phyloP scores from a whole-genome alignment of 2,329 filamentous ascomycete species.

The Delphinella strobiligena region DNA sequence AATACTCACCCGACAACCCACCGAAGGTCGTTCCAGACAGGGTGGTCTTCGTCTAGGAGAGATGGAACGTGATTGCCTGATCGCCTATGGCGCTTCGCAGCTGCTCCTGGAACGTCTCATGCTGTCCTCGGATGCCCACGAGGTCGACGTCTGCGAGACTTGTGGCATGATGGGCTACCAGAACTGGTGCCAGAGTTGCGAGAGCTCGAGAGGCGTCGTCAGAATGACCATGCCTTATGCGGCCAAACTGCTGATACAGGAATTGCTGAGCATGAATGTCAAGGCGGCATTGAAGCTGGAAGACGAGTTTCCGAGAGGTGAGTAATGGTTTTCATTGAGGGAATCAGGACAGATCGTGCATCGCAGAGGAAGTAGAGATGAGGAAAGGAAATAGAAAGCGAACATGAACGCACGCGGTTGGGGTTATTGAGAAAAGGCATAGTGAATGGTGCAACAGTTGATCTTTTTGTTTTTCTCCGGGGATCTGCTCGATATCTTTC shows the following conservation, averaged over 20 bases:
- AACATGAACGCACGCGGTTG: too few species aligned
- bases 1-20: slow-evolving; percentile 88
- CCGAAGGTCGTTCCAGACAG: slow-evolving; percentile 84
- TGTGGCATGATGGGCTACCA: slow-evolving; percentile 94
- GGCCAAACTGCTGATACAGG: slow-evolving; percentile 89
- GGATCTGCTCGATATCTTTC: too few species aligned
- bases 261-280: slow-evolving; percentile 98
- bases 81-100: slow-evolving; percentile 91
- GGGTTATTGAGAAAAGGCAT: too few species aligned
- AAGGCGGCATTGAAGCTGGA: slow-evolving; percentile 79
- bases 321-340: too few species aligned
- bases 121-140: slow-evolving; percentile 81
- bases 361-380: too few species aligned
- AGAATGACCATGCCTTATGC: slow-evolving; percentile 97
- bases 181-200: slow-evolving; percentile 88
- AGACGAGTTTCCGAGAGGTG: slow-evolving; percentile 67
- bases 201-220: slow-evolving; percentile 70
- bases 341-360: too few species aligned
- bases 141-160: slow-evolving; percentile 84
- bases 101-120: slow-evolving; percentile 86
- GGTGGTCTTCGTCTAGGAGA: slow-evolving; percentile 89
- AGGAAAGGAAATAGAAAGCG: too few species aligned
- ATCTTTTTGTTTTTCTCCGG: too few species aligned
- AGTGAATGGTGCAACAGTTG: too few species aligned
- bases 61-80: slow-evolving; percentile 97